Evolutionary conservation across 1,284 basidiomycete genomes (phyloP).

Genomic region (Leccinum ponderosum): DNA sequence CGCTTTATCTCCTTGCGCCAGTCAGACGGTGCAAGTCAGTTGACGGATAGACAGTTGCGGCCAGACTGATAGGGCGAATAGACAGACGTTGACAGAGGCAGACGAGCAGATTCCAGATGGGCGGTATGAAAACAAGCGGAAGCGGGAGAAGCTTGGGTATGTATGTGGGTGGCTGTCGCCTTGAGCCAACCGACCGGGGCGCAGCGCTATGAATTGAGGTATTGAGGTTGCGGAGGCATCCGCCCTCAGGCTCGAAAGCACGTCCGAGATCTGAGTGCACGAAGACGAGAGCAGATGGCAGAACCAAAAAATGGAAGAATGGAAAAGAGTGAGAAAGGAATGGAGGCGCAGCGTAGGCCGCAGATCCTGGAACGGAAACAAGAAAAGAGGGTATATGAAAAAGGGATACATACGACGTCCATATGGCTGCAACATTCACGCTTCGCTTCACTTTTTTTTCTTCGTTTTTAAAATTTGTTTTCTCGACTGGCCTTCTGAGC

Average conservation of each 20-base stretch:
- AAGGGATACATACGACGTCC: not conserved
- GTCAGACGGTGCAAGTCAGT: not conserved
- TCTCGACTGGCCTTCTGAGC: not conserved
- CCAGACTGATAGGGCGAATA: not conserved
- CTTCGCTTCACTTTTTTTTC: not conserved
- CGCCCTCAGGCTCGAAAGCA: not conserved
- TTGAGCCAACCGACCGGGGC: not conserved
- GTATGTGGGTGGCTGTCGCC: not conserved
- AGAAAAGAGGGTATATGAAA: not conserved
- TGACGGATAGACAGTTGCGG: not conserved
- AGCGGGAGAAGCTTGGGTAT: not conserved
- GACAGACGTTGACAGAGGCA: not conserved
- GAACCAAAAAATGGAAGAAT: not conserved
- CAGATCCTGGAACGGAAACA: not conserved
- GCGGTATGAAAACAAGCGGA: not conserved
- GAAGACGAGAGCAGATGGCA: not conserved
- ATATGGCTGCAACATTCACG: not conserved
- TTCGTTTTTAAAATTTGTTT: not conserved
- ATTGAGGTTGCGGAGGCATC: not conserved
- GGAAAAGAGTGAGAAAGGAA: not conserved
- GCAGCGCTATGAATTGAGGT: not conserved
- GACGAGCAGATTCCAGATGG: not conserved
- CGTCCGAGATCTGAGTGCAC: not conserved
- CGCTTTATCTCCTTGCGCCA: constrained; percentile 10
- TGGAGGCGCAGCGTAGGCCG: not conserved